Evolutionary conservation across 1,139 yeast species (phyloP).

Genomic region (Yamadazyma blattariae): DNA sequence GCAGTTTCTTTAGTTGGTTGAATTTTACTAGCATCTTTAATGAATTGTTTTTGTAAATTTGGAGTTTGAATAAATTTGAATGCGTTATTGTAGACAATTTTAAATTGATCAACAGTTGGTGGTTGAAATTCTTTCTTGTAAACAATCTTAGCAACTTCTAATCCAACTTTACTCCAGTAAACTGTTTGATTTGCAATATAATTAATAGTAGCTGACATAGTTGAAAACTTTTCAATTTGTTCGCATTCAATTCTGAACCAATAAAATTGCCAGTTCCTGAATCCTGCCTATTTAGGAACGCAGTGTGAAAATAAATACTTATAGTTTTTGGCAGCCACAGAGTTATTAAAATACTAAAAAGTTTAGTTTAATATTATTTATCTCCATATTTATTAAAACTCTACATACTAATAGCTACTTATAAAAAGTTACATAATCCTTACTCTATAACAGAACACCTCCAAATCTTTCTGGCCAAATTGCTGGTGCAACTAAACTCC

Average conservation of each 20-base stretch:
- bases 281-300: slow-evolving; percentile 21
- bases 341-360: too few species aligned
- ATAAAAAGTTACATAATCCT: too few species aligned
- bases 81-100: slow-evolving; percentile 62
- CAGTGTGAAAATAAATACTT: too few species aligned
- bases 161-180: slow-evolving; percentile 90
- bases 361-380: too few species aligned
- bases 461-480: slow-evolving; percentile 85
- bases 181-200: slow-evolving; percentile 45
- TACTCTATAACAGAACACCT: slow-evolving; percentile 26
- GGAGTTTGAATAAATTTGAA: slow-evolving; percentile 38
- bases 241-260: slow-evolving; percentile 10
- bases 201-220: slow-evolving; percentile 42
- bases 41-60: slow-evolving; percentile 47
- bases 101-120: slow-evolving; percentile 77
- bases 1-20: slow-evolving; percentile 55
- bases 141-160: slow-evolving; percentile 85
- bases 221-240: slow-evolving; percentile 11
- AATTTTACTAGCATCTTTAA: slow-evolving; percentile 41
- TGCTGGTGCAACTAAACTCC: slow-evolving; percentile 92
- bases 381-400: too few species aligned
- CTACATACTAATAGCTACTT: too few species aligned
- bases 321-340: too few species aligned
- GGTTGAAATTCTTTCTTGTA: slow-evolving; percentile 92
- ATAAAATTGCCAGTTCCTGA: slow-evolving; percentile 12